Evolutionary conservation across 768 basidiomycete species (phyloP), one percentile per base, ranked within the genome.

Genomic region (Arthromyces matolae): DNA sequence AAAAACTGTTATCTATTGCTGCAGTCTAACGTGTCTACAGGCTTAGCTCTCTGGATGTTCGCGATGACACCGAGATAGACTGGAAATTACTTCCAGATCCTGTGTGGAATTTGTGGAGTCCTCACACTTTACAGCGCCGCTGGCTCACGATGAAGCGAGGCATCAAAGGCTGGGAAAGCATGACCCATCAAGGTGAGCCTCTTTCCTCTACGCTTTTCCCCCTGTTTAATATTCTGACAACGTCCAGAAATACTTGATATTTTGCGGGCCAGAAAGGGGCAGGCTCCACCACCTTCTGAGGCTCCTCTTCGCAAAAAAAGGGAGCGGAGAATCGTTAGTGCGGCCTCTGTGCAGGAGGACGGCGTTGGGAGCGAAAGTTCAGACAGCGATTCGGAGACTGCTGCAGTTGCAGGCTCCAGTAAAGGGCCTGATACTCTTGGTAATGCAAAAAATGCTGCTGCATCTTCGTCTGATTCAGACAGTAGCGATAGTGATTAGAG

Each of bases 81-180:
- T 93, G 89, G 90, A 89, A 88, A 59, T 74, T 75, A 14, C 70
- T 92, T 9, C 69, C 79, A 1, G 89, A 93, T 61, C 60, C 78
- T 13, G 73, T 83, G 49, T 91, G 89, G 89, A 89, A 91, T 56
- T 60, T 89, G 8, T 91, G 86, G 86, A 91, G 89, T 62, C 80
- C 86, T 0, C 89, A 92, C 58, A 72, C 77, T 12, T 69, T 92
- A 28, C 89, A 90, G 55, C 77, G 87, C 31, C 82, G 87, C 40
- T 92, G 89, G 89, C 60, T 82, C 38, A 84, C 84, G 1, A 80
- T 91, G 81, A 91, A 91, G 59, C 73, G 77, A 47, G 69, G 84
- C 44, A 76, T 91, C 49, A 86, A 85, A 61, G 87, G 85, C 16
- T 76, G 79, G 54, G 87, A 89, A 62, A 78, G 86, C 38, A 90